Percentiles rank a stretch among this genome's conserved stretches.
Conservation (phyloP, 23 red algal genomes). For the Gracilariopsis chorda region DNA sequence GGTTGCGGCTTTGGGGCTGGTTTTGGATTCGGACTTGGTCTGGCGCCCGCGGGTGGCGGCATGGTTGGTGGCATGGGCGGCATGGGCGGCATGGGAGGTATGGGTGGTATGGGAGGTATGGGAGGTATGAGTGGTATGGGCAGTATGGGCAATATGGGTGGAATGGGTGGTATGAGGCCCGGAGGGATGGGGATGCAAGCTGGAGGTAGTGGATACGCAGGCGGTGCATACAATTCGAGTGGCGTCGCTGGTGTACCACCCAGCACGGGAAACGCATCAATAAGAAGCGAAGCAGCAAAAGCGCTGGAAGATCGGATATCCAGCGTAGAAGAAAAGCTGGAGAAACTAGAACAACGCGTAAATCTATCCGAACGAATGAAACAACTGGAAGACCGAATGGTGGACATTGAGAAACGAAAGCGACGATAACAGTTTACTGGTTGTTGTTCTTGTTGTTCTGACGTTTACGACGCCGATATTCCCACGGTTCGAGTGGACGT, state of each 20-base stretch:
- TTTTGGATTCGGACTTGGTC: constrained; percentile 94
- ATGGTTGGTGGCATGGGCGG: constrained; percentile 4
- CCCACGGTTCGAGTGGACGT: constrained; percentile 46
- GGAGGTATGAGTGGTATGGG: constrained; percentile 4
- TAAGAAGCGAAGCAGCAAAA: not conserved
- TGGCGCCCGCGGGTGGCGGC: constrained; percentile 76
- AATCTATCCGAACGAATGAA: constrained; percentile 49
- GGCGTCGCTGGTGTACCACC: not conserved
- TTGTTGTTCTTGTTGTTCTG: constrained; percentile 2
- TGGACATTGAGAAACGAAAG: constrained; percentile 35
- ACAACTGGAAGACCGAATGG: constrained; percentile 70
- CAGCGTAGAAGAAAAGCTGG: constrained; percentile 64
- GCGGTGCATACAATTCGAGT: not conserved
- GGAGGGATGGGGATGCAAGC: constrained; percentile 25
- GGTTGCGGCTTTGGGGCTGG: constrained; percentile 95
- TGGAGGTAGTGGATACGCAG: not conserved
- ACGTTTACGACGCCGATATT: constrained; percentile 42
- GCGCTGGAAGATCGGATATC: constrained; percentile 21
- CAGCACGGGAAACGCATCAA: not conserved
- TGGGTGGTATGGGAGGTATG: constrained; percentile 49
- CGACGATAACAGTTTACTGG: not conserved
- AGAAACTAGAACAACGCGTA: constrained; percentile 62
- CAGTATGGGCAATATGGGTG: not conserved
- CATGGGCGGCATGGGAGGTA: constrained; percentile 29
- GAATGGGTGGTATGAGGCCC: constrained; percentile 7